These are phyloP conservation scores for Athelia sp. DNA, from an alignment of 1,284 basidiomycete species.

Conservation along the genomic window DNA sequence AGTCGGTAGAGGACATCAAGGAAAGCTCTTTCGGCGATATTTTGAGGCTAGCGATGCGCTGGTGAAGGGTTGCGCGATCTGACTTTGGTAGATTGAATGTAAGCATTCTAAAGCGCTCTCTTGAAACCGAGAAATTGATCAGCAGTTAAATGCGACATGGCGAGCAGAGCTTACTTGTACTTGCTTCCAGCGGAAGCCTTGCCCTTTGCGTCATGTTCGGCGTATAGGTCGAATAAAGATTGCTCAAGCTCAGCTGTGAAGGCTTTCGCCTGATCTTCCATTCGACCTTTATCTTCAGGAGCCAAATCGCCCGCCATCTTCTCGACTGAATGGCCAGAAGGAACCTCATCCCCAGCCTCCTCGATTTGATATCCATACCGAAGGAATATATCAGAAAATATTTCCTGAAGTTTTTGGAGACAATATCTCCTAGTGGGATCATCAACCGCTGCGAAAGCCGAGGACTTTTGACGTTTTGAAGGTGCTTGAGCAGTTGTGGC, in stretches of 20 bases:
- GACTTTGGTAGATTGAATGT: slow-evolving; percentile 74
- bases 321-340: slow-evolving; percentile 19
- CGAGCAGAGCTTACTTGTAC: slow-evolving; percentile 63
- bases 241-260: slow-evolving; percentile 68
- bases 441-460: slow-evolving; percentile 36
- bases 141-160: slow-evolving; percentile 8
- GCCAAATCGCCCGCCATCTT: too few species aligned
- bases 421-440: slow-evolving; percentile 76
- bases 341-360: slow-evolving; percentile 14
- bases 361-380: slow-evolving; percentile 50
- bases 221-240: slow-evolving; percentile 65
- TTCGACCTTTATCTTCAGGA: slow-evolving; percentile 51
- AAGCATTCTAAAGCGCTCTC: slow-evolving; percentile 81
- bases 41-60: slow-evolving; percentile 61
- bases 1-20: slow-evolving; percentile 78
- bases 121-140: slow-evolving; percentile 22
- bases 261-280: slow-evolving; percentile 48
- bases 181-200: slow-evolving; percentile 62
- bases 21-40: slow-evolving; percentile 70
- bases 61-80: slow-evolving; percentile 71
- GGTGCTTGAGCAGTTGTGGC: slow-evolving; percentile 24
- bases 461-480: slow-evolving; percentile 42
- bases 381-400: slow-evolving; percentile 64
- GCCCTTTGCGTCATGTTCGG: slow-evolving; percentile 73
- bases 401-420: slow-evolving; percentile 62